These are phyloP conservation scores for Dentipellis sp. DNA, from an alignment of 768 basidiomycete genomes.

Conservation along the genomic window DNA sequence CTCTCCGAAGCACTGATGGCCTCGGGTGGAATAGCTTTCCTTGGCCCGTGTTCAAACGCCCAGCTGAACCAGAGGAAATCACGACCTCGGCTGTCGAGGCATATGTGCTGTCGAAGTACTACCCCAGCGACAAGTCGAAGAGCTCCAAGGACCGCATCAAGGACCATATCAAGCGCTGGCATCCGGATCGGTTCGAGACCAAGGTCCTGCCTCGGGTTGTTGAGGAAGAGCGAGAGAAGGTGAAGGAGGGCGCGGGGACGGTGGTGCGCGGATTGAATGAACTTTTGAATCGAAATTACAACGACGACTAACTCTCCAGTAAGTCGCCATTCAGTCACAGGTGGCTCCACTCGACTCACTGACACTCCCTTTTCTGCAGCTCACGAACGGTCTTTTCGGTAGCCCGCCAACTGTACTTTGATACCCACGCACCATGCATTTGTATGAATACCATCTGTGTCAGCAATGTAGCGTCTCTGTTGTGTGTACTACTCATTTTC, in stretches of 20 bases:
- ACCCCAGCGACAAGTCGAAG: slow-evolving; percentile 45
- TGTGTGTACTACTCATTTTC: background rate
- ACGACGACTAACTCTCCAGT: slow-evolving; percentile 13
- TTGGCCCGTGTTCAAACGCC: slow-evolving; percentile 61
- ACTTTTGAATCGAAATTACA: slow-evolving; percentile 39
- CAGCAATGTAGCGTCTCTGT: slow-evolving; percentile 10
- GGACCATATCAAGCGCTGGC: slow-evolving; percentile 70
- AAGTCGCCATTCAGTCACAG: background rate
- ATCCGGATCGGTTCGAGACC: slow-evolving; percentile 76
- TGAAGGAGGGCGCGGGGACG: slow-evolving; percentile 62
- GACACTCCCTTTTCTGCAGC: slow-evolving; percentile 1
- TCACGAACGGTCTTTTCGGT: slow-evolving; percentile 9
- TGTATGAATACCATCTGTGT: slow-evolving; percentile 15
- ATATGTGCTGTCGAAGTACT: slow-evolving; percentile 51
- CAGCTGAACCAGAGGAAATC: slow-evolving; percentile 51
- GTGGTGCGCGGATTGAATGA: slow-evolving; percentile 69
- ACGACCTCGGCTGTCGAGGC: slow-evolving; percentile 44
- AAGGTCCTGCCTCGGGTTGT: slow-evolving; percentile 55
- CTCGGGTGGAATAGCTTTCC: slow-evolving; percentile 63
- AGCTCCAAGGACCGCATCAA: slow-evolving; percentile 62
- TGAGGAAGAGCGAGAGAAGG: slow-evolving; percentile 54
- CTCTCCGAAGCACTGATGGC: slow-evolving; percentile 25
- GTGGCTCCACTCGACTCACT: background rate
- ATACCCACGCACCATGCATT: slow-evolving; percentile 17
- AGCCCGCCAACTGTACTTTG: slow-evolving; percentile 13